Evolutionary conservation across 345 rosid species (phyloP), one percentile per base, ranked within the genome.

Genomic region (Triadica sebifera): DNA sequence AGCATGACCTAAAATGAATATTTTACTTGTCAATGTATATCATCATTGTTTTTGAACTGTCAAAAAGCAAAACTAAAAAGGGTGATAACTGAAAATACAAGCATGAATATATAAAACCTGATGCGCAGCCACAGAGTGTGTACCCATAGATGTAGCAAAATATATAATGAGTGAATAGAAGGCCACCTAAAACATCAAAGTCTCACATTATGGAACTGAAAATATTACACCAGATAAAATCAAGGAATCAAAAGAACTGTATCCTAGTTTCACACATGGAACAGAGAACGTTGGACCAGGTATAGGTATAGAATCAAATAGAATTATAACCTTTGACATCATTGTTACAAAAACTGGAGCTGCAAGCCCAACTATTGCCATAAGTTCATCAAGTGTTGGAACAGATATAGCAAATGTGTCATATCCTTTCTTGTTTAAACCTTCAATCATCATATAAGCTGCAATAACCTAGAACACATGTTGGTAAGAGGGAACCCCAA

Each of bases 111-210:
- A 69, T 73, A 75, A 70, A 76, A 89, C 98, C 95, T 92, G 98
- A 86, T 94, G 98, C 76, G 97, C 98, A 0, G 95, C 98, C 66
- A 94, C 85, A 12, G 80, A 75, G 53, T 79, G 72, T 45, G 93
- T 89, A 29, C 98, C 97, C 97, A 91, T 89, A 69, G 98, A 82
- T 24, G 95, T 92, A 49, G 95, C 98, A 57, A 84, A 88, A 74
- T 94, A 92, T 56, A 89, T 86, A 25, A 91, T 81, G 84, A 91
- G 85, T 34, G 97, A 85, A 77, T 89, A 91, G 82, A 94, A 89
- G 74, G 86, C 93, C 80, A 86, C 90, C 92, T 94, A 81, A 81
- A 68, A 81, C 51, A 74, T 74, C 16, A n/a, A 81, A 74, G 50
- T 22, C 16, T 72, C 39, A 41, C 61, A 66, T 67, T 20, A 16